Base-by-base conservation (phyloP, 768 basidiomycete species). In the Boletus subparvulus region DNA sequence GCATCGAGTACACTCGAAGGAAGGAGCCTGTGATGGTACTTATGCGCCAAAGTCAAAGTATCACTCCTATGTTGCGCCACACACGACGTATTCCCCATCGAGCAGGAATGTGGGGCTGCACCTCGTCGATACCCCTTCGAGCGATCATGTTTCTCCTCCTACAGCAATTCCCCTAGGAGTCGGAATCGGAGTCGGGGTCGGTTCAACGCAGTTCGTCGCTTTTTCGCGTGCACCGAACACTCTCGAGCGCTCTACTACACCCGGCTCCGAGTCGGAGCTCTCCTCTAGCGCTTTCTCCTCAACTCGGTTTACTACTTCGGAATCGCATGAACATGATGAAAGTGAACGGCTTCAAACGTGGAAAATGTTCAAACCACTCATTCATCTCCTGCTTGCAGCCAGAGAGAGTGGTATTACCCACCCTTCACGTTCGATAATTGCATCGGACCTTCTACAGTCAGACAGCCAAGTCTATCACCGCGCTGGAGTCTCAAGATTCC, bases 401-500 rank as follows among this genome's bases (percentile, higher is more conserved):
- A 67, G 62, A 35, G 56, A 59, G 16, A 71, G 67, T 8, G 79
- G 78, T 4, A 54, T 65, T 32, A 0, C 39, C 26, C 72, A 61
- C n/a, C 73, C 80, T 11, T 65, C 71, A 6, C 78, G 80, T n/a
- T 76, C 78, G 17, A 55, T 8, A 1, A 55, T 84, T 21, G 77
- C 75, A 6, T 0, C 61, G 12, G 70, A 72, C 16, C 65, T 84
- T 3, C 6, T 61, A 21, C 45, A 61, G 36, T 35, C 17, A 21
- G 72, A 76, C 44, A 65, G 65, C 17, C 44, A 59, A 26, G 44
- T 61, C 30, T 73, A 74, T 52, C 39, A 42, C 41, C 66, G 61
- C n/a, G 69, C 44, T 0, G 72, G 74, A 6, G 71, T 62, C 52
- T 52, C 41, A 1, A 65, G 10, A 36, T 73, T 74, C 52, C 58